Percentiles rank a stretch among this genome's conserved stretches.
These are phyloP conservation scores for Pseudognaphalium luteoalbum DNA, from an alignment of 129 eudicot species.

Conservation along the genomic window DNA sequence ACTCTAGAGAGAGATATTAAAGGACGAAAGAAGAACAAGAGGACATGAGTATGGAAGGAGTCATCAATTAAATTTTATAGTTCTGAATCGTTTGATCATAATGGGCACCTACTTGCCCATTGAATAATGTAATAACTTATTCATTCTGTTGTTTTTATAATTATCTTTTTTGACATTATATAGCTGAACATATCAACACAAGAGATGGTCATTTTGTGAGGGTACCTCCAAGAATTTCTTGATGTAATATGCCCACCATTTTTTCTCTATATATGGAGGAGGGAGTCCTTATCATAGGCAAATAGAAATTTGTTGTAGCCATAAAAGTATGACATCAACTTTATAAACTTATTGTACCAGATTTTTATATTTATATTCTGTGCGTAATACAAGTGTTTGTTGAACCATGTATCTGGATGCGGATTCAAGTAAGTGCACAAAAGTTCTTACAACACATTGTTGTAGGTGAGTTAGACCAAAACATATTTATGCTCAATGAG, in stretches of 20 bases:
- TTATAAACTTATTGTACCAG: slow-evolving; percentile 10
- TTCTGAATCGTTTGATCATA: neutral
- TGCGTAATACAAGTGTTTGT: neutral
- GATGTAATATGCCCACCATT: slow-evolving; percentile 21
- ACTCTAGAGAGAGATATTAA: slow-evolving; percentile 74
- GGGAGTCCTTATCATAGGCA: slow-evolving; percentile 8
- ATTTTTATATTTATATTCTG: neutral
- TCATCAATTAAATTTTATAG: neutral
- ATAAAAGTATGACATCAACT: slow-evolving; percentile 16
- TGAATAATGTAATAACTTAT: slow-evolving; percentile 16
- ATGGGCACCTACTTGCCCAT: neutral
- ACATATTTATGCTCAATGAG: neutral
- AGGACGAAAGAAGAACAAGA: slow-evolving; percentile 79
- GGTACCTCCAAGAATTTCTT: neutral
- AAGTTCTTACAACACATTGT: neutral
- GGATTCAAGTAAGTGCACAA: neutral
- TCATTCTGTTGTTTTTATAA: slow-evolving; percentile 18
- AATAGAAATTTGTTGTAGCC: slow-evolving; percentile 20
- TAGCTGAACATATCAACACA: slow-evolving; percentile 17
- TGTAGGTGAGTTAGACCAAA: neutral
- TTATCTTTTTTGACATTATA: slow-evolving; percentile 24
- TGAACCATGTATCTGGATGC: neutral
- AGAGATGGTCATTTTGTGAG: neutral
- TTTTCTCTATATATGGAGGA: slow-evolving; percentile 19
- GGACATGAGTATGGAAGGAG: slow-evolving; percentile 32